phyloP scores from a whole-genome alignment of 2,329 filamentous ascomycete genomes.

The Epichloe hybrida region DNA sequence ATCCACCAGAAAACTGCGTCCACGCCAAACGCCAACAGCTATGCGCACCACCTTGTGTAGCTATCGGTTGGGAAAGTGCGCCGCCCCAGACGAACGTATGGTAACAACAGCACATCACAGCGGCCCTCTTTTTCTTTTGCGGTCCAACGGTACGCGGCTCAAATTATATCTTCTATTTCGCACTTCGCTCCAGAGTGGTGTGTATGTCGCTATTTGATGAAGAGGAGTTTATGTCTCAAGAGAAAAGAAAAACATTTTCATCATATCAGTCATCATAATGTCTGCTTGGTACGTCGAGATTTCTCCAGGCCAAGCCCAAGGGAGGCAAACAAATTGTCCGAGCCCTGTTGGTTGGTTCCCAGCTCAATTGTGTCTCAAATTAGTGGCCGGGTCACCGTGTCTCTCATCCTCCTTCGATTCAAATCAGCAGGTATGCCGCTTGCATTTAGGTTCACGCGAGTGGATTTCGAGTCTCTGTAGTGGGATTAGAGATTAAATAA shows the following conservation, averaged over 20 bases:
- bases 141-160: background rate
- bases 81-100: background rate
- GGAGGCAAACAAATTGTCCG: background rate
- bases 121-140: background rate
- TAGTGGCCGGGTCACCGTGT: conserved; percentile 5
- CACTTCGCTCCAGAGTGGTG: background rate
- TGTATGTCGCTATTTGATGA: conserved; percentile 1
- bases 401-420: conserved; percentile 6
- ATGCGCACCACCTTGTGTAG: no score
- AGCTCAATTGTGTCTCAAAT: background rate
- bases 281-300: background rate
- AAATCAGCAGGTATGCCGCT: conserved; percentile 3
- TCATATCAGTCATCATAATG: conserved; percentile 4
- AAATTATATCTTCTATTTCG: background rate
- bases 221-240: conserved; percentile 2
- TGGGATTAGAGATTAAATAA: background rate
- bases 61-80: no score
- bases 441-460: background rate
- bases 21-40: no score
- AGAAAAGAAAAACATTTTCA: background rate
- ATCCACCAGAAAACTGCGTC: no score
- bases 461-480: conserved; percentile 1
- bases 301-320: background rate
- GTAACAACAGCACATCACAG: background rate
- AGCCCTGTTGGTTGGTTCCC: no score